phyloP scores from a whole-genome alignment of 2,329 filamentous ascomycete genomes.

The Erysiphe pulchra region DNA sequence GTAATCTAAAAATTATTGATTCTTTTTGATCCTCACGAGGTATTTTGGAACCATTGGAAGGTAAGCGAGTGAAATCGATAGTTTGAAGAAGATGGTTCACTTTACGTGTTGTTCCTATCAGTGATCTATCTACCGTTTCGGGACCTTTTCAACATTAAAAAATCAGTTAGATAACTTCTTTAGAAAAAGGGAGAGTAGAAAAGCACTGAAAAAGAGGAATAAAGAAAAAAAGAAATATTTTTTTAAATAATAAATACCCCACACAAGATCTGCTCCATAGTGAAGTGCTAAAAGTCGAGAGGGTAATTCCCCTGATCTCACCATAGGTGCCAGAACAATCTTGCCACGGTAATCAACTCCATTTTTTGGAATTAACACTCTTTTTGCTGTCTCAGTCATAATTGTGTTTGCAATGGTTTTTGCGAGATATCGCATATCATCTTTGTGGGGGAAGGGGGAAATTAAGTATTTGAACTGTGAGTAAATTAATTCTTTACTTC shows the following conservation, averaged over 20 bases:
- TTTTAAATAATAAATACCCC: slow-evolving; percentile 30
- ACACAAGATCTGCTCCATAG: slow-evolving; percentile 91
- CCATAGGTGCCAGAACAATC: slow-evolving; percentile 90
- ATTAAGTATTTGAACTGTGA: too few species aligned
- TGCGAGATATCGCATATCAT: background rate
- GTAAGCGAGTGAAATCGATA: slow-evolving; percentile 59
- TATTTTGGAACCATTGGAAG: slow-evolving; percentile 41
- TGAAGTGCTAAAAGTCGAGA: slow-evolving; percentile 71
- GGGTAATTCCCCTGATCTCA: slow-evolving; percentile 85
- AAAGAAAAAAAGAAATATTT: background rate
- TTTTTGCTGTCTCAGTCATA: slow-evolving; percentile 34
- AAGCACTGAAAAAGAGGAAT: background rate
- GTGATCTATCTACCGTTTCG: slow-evolving; percentile 75
- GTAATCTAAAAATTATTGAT: slow-evolving; percentile 61
- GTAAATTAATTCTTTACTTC: too few species aligned
- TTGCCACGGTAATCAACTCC: slow-evolving; percentile 89
- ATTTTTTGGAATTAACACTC: slow-evolving; percentile 60
- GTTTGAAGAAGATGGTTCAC: slow-evolving; percentile 53
- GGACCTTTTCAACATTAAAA: slow-evolving; percentile 31
- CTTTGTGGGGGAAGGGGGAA: background rate
- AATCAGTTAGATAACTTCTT: background rate
- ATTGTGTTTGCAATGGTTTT: slow-evolving; percentile 17
- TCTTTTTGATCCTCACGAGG: slow-evolving; percentile 26
- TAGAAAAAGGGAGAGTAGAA: background rate
- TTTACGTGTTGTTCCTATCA: slow-evolving; percentile 64